Conservation (phyloP, 495 filamentous ascomycete genomes). For the Parathielavia hyrcaniae region DNA sequence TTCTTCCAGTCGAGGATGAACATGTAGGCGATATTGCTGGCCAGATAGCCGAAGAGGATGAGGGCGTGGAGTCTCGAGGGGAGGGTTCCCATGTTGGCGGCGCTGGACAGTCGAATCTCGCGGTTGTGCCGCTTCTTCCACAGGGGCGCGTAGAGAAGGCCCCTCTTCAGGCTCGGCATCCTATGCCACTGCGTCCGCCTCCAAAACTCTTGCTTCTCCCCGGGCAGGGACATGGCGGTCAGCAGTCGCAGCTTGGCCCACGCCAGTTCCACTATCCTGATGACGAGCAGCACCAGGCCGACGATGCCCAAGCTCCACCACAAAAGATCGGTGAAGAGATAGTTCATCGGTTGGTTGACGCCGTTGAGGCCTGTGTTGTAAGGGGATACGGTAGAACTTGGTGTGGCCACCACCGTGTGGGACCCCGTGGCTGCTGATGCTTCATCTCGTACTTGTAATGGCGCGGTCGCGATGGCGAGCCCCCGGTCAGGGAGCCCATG, state of each 20-base stretch:
- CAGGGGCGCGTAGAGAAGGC: slow-evolving; percentile 79
- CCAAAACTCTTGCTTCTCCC: slow-evolving; percentile 46
- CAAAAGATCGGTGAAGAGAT: slow-evolving; percentile 41
- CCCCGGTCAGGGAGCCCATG: slow-evolving; percentile 21
- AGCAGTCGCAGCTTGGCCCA: slow-evolving; percentile 45
- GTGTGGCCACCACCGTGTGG: slow-evolving; percentile 4
- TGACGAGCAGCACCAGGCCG: slow-evolving; percentile 39
- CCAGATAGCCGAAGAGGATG: slow-evolving; percentile 58
- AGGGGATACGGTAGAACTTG: slow-evolving; percentile 40
- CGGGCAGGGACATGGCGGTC: slow-evolving; percentile 42
- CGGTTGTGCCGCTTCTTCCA: slow-evolving; percentile 77
- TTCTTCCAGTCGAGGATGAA: slow-evolving; percentile 53
- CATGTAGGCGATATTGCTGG: slow-evolving; percentile 61
- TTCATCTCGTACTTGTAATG: slow-evolving; percentile 17
- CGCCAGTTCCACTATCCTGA: slow-evolving; percentile 41
- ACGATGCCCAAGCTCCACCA: slow-evolving; percentile 48
- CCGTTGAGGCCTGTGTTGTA: slow-evolving; percentile 47
- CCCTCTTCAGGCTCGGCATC: slow-evolving; percentile 61
- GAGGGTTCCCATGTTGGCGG: slow-evolving; percentile 75
- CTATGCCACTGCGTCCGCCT: slow-evolving; percentile 41
- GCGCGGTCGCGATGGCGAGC: slow-evolving; percentile 7
- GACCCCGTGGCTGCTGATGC: slow-evolving; percentile 12
- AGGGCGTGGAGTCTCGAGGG: slow-evolving; percentile 77
- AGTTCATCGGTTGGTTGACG: slow-evolving; percentile 46
- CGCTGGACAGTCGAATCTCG: slow-evolving; percentile 71